Percentiles rank a stretch among this genome's conserved stretches.
Evolutionary conservation across 306 rosid genomes (phyloP).

Genomic region (Cicer judaicum): DNA sequence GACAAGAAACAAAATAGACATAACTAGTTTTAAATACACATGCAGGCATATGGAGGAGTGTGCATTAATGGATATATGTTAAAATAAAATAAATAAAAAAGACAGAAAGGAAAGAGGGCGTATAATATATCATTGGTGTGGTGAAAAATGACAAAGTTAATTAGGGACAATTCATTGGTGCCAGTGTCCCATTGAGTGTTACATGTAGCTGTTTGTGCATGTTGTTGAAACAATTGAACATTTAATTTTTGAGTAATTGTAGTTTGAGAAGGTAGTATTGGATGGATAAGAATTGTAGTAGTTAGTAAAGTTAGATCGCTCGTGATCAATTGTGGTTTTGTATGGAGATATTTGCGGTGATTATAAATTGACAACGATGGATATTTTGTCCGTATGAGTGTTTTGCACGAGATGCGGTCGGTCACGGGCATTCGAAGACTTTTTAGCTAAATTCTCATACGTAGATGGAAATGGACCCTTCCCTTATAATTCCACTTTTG

Average conservation of each 20-base stretch:
- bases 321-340: slow-evolving; percentile 44
- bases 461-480: not conserved
- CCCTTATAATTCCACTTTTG: slow-evolving; percentile 17
- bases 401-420: slow-evolving; percentile 54
- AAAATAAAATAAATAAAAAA: not conserved
- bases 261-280: not conserved
- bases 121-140: slow-evolving; percentile 6
- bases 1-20: not conserved
- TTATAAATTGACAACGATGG: slow-evolving; percentile 28
- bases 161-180: not conserved
- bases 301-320: not conserved
- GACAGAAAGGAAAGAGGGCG: not conserved
- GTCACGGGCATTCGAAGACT: slow-evolving; percentile 66
- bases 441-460: slow-evolving; percentile 31
- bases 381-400: slow-evolving; percentile 50
- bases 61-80: not conserved
- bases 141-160: not conserved
- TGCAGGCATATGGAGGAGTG: not conserved
- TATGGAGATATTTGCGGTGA: slow-evolving; percentile 6
- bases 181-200: not conserved
- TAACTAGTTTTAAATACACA: not conserved
- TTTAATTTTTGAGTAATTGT: not conserved
- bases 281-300: slow-evolving; percentile 30
- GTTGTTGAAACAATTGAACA: slow-evolving; percentile 33
- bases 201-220: not conserved